These are phyloP conservation scores for Tarenaya hassleriana DNA, from an alignment of 345 rosid species.

Conservation along the genomic window DNA sequence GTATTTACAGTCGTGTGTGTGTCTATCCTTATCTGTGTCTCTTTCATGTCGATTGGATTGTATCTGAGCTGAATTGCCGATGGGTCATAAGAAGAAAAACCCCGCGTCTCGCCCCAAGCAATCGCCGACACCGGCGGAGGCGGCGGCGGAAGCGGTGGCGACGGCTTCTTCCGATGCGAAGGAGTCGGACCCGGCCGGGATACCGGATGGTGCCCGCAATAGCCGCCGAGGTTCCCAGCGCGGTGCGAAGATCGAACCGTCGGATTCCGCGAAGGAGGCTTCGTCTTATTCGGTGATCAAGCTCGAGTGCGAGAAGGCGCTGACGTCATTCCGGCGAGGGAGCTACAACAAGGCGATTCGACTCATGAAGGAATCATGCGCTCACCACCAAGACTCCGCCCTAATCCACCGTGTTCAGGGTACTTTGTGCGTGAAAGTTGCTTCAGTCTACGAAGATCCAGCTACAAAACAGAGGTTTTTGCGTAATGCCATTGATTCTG, in stretches of 20 bases:
- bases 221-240: constrained; percentile 11
- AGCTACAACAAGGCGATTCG: constrained; percentile 81
- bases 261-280: constrained; percentile 23
- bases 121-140: constrained; percentile 24
- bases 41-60: constrained; percentile 34
- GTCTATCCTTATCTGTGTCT: background rate
- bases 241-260: constrained; percentile 29
- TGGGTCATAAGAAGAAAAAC: constrained; percentile 82
- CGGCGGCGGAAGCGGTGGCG: constrained; percentile 15
- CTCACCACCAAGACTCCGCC: constrained; percentile 56
- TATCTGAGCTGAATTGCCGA: constrained; percentile 30
- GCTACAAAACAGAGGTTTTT: constrained; percentile 61
- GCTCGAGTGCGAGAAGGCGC: constrained; percentile 80
- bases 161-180: background rate
- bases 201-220: constrained; percentile 1
- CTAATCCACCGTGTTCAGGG: constrained; percentile 77
- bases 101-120: constrained; percentile 54
- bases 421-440: constrained; percentile 63
- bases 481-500: constrained; percentile 67
- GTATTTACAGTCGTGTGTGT: background rate
- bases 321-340: constrained; percentile 70
- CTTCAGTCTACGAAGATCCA: constrained; percentile 68
- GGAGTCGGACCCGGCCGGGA: constrained; percentile 22
- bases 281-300: constrained; percentile 43
- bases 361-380: constrained; percentile 69